Base-by-base conservation (phyloP, 148 eudicot species). In the Polygonum maritimum region DNA sequence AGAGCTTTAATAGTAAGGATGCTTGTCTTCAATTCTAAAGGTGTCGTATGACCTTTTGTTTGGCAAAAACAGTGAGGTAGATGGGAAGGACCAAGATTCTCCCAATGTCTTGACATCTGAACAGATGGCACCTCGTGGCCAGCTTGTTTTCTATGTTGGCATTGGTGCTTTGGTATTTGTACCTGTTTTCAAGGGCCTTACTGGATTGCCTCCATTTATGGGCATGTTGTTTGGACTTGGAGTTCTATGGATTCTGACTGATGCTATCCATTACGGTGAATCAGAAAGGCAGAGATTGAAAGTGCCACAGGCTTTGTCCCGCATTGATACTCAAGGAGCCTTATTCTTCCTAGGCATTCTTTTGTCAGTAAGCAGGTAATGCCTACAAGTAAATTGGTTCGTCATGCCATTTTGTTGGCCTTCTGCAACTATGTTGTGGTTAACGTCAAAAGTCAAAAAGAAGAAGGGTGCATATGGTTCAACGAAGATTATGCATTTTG, bases 231-330 rank as follows among this genome's bases (percentile, higher is more conserved):
- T 95, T 80, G 99, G 97, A 67, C 92, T 95, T 52, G 99, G 99
- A 51, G 91, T 95, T 80, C 94, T 95, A 48, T 95, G 97, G 99
- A 80, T 95, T 52, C 81, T 95, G 51, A 95, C 99, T 18, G 99
- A 95, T 87, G 99, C 97, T 71, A 95, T 95, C 75, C 99, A 95
- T 81, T 95, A 84, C 63, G 99, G 99, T 74, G 99, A 95, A 84
- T 87, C 97, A 19, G 96, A 88, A 81, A 86, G 97, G 81, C 97
- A 89, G 77, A 83, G 73, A 74, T 82, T 92, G 80, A 95, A 95
- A 86, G 99, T 95, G 69, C 97, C 99, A 47, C 99, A 92, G 80
- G 99, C 99, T 52, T 85, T 95, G 71, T 92, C 99, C 76, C 93
- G 99, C 41, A 95, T 95, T 45, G 99, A 95, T 82, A 95, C 99